Base-by-base conservation (phyloP, 2,329 filamentous ascomycete genomes). In the Exophiala sideris region DNA sequence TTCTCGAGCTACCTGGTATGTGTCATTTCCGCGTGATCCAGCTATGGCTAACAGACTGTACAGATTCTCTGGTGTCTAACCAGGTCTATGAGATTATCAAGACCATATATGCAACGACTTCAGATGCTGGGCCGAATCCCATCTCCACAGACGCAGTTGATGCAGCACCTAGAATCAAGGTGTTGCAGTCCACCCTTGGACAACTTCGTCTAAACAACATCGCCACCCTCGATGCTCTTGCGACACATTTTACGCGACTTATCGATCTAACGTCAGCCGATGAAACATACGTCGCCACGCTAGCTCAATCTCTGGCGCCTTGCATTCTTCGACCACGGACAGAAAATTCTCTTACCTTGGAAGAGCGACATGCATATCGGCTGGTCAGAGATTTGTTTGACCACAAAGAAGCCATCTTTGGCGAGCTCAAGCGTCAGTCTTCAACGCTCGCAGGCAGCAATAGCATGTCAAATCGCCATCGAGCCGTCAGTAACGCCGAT, bases 81-180 rank as follows among this genome's bases (percentile, higher is more conserved):
- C 92, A 97, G 70, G 91, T 99, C 54, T 99, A 99, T 71, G 95
- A 99, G 75, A 97, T 99, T 67, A 86, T 99, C 69, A 91, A 96
- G 74, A 97, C 91, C 1, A 95, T 99, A 61, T 99, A 99, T 76
- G 86, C 85, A 44, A 91, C 88, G 11, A 86, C 90, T 10, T 81
- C 87, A 39, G 89, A 95, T 53, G 81, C 83, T 12, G 84, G 85
- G 3, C 89, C 95, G 64, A 80, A 85, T 48, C 85, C 89, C 10
- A 63, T 64, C 14, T 62, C 58, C 9, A 50, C 45, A 20, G 62
- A 62, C 10, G 48, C 61, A 9, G 47, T 61, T n/a, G 60, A 65
- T 39, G 56, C 61, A 16, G 50, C 57, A 29, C 60, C 63, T 9
- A 88, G 94, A 49, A 82, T 99, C 60, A 87, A 91, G 50, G 90